Percentiles rank a stretch among this genome's conserved stretches.
Evolutionary conservation across 805 yeast genomes (phyloP).

Genomic region (Candida saitoana): DNA sequence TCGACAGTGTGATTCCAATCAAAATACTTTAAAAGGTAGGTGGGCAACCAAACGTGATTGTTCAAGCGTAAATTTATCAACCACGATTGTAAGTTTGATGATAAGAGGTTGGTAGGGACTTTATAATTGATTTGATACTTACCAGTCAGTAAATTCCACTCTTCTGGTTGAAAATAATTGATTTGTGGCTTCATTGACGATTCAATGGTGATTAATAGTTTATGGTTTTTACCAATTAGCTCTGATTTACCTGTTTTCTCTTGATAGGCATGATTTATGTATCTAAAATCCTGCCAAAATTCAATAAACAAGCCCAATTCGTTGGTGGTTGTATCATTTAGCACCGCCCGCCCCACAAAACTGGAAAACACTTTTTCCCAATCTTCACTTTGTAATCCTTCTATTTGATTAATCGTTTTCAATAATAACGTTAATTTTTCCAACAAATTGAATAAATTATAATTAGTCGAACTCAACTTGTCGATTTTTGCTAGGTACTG

Average conservation of each 20-base stretch:
- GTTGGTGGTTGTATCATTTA: slow-evolving; percentile 20
- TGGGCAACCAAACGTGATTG: slow-evolving; percentile 25
- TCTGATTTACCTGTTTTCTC: slow-evolving; percentile 1
- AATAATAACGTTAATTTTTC: slow-evolving; percentile 29
- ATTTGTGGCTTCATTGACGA: slow-evolving; percentile 8
- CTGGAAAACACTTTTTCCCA: slow-evolving; percentile 19
- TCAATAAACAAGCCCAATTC: slow-evolving; percentile 32
- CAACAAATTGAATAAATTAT: slow-evolving; percentile 28
- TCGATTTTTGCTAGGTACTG: slow-evolving; percentile 35
- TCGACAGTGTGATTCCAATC: slow-evolving; percentile 14
- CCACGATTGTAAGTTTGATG: slow-evolving; percentile 16
- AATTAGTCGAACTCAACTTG: slow-evolving; percentile 24
- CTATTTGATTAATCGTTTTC: slow-evolving; percentile 21
- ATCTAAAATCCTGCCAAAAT: slow-evolving; percentile 33
- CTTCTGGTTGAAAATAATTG: slow-evolving; percentile 20
- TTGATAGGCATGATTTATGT: slow-evolving; percentile 21
- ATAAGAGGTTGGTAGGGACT: slow-evolving; percentile 3
- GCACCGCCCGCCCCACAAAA: slow-evolving; percentile 23
- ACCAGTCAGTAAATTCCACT: slow-evolving; percentile 20
- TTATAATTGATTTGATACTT: slow-evolving; percentile 14
- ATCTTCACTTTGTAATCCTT: slow-evolving; percentile 10
- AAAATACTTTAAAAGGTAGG: slow-evolving; percentile 25
- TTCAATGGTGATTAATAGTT: slow-evolving; percentile 20
- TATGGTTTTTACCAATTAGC: slow-evolving; percentile 16
- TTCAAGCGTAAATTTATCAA: slow-evolving; percentile 20